Percentiles rank a stretch among this genome's conserved stretches.
Conservation (phyloP, 495 filamentous ascomycete genomes). For the Lindgomyces ingoldianus region DNA sequence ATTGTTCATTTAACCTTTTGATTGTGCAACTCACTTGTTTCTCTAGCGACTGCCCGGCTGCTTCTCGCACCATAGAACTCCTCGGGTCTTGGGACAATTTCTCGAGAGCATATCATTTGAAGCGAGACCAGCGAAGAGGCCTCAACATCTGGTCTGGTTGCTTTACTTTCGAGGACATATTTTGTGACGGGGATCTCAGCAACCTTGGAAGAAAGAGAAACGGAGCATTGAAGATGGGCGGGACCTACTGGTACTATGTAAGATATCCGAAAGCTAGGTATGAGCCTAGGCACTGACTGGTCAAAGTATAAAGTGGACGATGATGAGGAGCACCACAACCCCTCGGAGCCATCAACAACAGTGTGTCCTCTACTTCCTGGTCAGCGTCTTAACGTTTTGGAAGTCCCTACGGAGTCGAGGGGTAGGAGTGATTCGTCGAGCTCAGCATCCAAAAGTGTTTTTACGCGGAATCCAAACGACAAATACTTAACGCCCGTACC, state of each 20-base stretch:
- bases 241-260: slow-evolving; percentile 94
- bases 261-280: slow-evolving; percentile 41
- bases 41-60: slow-evolving; percentile 63
- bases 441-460: slow-evolving; percentile 49
- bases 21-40: background rate
- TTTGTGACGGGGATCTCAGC: slow-evolving; percentile 70
- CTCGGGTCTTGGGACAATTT: slow-evolving; percentile 96
- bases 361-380: slow-evolving; percentile 85
- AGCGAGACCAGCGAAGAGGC: slow-evolving; percentile 69
- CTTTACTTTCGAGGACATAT: slow-evolving; percentile 78
- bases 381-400: slow-evolving; percentile 78
- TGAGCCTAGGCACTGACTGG: slow-evolving; percentile 18
- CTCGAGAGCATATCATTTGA: slow-evolving; percentile 70
- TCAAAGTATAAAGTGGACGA: slow-evolving; percentile 76
- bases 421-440: slow-evolving; percentile 49
- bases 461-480: slow-evolving; percentile 76
- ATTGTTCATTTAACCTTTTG: background rate
- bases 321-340: slow-evolving; percentile 70
- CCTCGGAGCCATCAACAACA: slow-evolving; percentile 68
- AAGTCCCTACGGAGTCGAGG: slow-evolving; percentile 66
- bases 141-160: slow-evolving; percentile 80
- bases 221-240: slow-evolving; percentile 86
- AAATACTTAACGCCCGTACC: slow-evolving; percentile 70
- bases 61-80: slow-evolving; percentile 71
- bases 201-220: slow-evolving; percentile 59